Evolutionary conservation across 139 green algal species (phyloP), one percentile per base, ranked within the genome.

Genomic region (Picochlorum sp.): DNA sequence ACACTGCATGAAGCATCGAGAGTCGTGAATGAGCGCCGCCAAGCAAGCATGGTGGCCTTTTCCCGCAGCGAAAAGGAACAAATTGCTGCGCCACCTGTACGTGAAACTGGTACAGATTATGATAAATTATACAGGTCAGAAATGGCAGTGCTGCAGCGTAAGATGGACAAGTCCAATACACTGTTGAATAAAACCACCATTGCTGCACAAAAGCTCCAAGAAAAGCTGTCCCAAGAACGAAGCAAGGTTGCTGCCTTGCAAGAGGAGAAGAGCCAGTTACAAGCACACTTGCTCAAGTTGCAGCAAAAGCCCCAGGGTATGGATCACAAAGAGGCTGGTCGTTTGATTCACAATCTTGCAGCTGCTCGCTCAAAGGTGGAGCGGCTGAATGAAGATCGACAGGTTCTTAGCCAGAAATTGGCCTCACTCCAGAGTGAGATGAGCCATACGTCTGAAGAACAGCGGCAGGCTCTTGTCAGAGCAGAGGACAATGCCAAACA

Each of bases 201-300:
- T 30, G 23, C 23, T 52, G 23, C 23, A 18, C 20, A 32, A 32
- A 16, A 45, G 21, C 20, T 44, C 10, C 32, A 74, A 32, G 15
- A 37, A 32, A 49, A 56, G 6, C 46, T 47, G 41, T 28, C 51
- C 6, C 23, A 69, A 24, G 62, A 46, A 21, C 62, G 23, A 15
- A 16, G 62, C 23, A 44, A n/a, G 18, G n/a, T 23, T 24, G 23
- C 46, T 18, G 46, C 46, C 21, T 14, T 65, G 58, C 58, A 65
- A 32, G 58, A 65, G 13, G 58, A 65, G 20, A 65, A 65, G 58
- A 45, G 20, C 23, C n/a, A 58, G 58, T 28, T 65, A 8, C 58
- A 65, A 14, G 58, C 58, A 28, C 58, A 65, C 14, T 23, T 65
- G 58, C 23, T 65, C 13, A 32, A 28, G 21, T 28, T 32, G 23